Evolutionary conservation across 2,329 filamentous ascomycete genomes (phyloP), one percentile per base, ranked within the genome.

Genomic region (Pseudomassariella vexata): DNA sequence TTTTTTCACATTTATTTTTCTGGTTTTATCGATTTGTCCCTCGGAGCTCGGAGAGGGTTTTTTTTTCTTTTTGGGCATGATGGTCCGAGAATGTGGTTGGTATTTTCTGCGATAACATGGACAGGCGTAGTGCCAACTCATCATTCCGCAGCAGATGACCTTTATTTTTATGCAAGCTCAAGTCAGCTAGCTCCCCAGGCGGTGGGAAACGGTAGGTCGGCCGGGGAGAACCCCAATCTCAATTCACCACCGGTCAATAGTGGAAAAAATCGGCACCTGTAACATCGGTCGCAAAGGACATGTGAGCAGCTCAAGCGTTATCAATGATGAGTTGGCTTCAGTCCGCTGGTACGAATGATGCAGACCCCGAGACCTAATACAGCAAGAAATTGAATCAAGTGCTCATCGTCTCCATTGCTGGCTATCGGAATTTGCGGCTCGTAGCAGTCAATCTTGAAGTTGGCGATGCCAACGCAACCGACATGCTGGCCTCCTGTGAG

Each of bases 91-190:
- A 16, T 27, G 24, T 27, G 24, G 24, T 11, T 15, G 24, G 12
- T 19, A 20, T 27, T 33, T 24, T 24, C 27, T 8, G 30, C 24
- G 19, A 19, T 27, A 17, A 21, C 17, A 33, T 33, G 25, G 30
- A 21, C 21, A 24, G 8, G 27, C 9, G 18, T 17, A 14, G n/a
- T 35, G 33, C 33, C 33, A 35, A 26, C 33, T 30, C 33, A 35
- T 35, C 33, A 23, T 22, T 30, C n/a, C 27, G 20, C 20, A 24
- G 14, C 33, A 30, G 33, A 35, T 35, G 33, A 35, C 33, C 33
- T 24, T 24, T 10, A 18, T 25, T 26, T 28, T 9, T 30, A 35
- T 35, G 33, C 33, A 35, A 16, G 33, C 22, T 28, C 15, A 30
- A 34, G 32, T 34, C 32, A 34, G 32, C 25, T 22, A 11, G 21